Evolutionary conservation across 108 stramenopile species (phyloP), one percentile per base, ranked within the genome.

Genomic region (Stephanodiscus minutulus): DNA sequence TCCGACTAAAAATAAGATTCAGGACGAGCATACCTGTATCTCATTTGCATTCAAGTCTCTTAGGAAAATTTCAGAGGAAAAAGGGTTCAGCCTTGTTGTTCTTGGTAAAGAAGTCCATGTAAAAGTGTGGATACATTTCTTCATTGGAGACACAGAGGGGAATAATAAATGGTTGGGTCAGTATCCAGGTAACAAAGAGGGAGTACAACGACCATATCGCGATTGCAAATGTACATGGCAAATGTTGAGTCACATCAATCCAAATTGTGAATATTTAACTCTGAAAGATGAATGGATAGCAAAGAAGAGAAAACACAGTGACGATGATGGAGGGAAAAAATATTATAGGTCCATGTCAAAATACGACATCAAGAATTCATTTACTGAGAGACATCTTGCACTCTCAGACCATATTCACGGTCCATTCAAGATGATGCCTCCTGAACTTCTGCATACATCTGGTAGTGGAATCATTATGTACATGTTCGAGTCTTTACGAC

Each of bases 361-460:
- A 1, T 35, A 58, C 17, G 29, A 28, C 15, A 35, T 58, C 0
- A 18, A 5, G 10, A 58, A 58, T 36, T 13, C 29, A 5, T 33
- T 58, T 0, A 0, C 1, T 28, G 29, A 35, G 0, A 27, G 11
- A 17, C 0, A 35, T 15, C 15, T 58, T 13, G 33, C 57, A 10
- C 27, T 58, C 2, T 58, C 57, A 7, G 57, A 58, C 29, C 15
- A 58, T 1, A 35, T 33, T 33, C 29, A 58, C 15, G 33, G 57
- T 0, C 33, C 33, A 13, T 58, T 17, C 31, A 11, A 4, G 6
- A 36, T 58, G 57, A 36, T 35, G 15, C 57, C 57, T 12, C 57
- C 57, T 3, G 57, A 58, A 17, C 36, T 58, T 3, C 17, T 58
- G 15, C 57, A 58, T 15, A 58, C 57, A 5, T 58, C 57, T 1